A percentile compares a stretch with the other conserved stretches of the same genome.
Conservation (phyloP, 306 rosid species). For the Citrullus colocynthis region DNA sequence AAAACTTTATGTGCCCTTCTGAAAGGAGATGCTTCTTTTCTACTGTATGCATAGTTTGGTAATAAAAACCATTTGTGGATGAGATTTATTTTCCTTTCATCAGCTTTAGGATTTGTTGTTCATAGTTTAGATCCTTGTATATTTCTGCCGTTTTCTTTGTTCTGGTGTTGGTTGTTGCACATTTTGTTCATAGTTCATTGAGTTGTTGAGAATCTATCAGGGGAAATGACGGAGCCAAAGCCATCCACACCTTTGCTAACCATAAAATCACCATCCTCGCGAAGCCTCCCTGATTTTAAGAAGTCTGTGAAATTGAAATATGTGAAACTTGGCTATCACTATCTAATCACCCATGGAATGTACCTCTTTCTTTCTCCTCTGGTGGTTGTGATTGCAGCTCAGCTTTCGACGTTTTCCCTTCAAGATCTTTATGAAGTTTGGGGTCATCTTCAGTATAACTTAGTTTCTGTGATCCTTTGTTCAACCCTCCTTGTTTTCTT, state of each 20-base stretch:
- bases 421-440: slow-evolving; percentile 60
- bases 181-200: background rate
- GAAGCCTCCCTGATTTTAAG: slow-evolving; percentile 78
- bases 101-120: background rate
- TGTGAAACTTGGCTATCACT: slow-evolving; percentile 85
- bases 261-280: slow-evolving; percentile 32
- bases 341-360: slow-evolving; percentile 84
- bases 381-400: slow-evolving; percentile 45
- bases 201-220: slow-evolving; percentile 19
- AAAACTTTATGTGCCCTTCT: background rate
- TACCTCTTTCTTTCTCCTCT: slow-evolving; percentile 65
- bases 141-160: background rate
- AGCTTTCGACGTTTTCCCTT: slow-evolving; percentile 58
- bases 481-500: slow-evolving; percentile 75
- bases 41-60: background rate
- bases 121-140: background rate
- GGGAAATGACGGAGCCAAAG: slow-evolving; percentile 48
- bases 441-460: slow-evolving; percentile 68
- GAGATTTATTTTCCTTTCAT: background rate
- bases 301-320: slow-evolving; percentile 68
- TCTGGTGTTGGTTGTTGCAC: background rate
- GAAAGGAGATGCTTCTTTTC: background rate
- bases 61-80: background rate
- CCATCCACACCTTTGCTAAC: slow-evolving; percentile 24
- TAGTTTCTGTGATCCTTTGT: slow-evolving; percentile 52